Evolutionary conservation across 1,284 basidiomycete genomes (phyloP).

Genomic region (Bondarzewia mesenterica): DNA sequence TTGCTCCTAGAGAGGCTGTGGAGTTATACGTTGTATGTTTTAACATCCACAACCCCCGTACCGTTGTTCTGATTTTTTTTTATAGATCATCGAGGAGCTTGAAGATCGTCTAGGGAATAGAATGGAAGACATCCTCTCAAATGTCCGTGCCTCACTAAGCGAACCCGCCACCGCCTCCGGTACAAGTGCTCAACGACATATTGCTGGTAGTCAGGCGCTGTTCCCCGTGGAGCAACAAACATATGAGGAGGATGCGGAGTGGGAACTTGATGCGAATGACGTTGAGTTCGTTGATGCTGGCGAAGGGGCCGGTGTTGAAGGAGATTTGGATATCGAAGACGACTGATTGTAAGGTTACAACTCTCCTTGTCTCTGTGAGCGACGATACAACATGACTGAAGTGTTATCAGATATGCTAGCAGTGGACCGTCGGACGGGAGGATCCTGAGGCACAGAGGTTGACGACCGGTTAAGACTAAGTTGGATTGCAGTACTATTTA

Average conservation of each 20-base stretch:
- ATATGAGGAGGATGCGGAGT: conserved; percentile 17
- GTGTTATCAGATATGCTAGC: too few relatives aligned
- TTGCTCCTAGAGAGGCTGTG: conserved; percentile 75
- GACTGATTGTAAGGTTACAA: not conserved
- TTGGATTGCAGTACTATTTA: too few relatives aligned
- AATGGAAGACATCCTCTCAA: conserved; percentile 62
- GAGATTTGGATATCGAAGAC: conserved; percentile 51
- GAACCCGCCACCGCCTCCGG: not conserved
- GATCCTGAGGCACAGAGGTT: too few relatives aligned
- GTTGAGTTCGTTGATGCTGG: conserved; percentile 57
- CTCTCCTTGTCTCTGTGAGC: not conserved
- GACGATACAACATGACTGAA: too few relatives aligned
- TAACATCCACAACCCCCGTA: not conserved
- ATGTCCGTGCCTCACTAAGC: conserved; percentile 33
- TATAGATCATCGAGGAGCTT: conserved; percentile 85
- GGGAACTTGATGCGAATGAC: conserved; percentile 31
- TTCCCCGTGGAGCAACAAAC: conserved; percentile 5
- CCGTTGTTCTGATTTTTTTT: not conserved
- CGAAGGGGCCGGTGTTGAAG: conserved; percentile 60
- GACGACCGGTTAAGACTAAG: too few relatives aligned
- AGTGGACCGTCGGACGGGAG: too few relatives aligned
- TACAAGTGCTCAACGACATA: not conserved
- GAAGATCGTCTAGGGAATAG: conserved; percentile 71
- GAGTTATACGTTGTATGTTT: conserved; percentile 82
- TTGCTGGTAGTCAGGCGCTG: not conserved